Conservation (phyloP, 2,329 filamentous ascomycete species). For the Fusarium mangiferae region DNA sequence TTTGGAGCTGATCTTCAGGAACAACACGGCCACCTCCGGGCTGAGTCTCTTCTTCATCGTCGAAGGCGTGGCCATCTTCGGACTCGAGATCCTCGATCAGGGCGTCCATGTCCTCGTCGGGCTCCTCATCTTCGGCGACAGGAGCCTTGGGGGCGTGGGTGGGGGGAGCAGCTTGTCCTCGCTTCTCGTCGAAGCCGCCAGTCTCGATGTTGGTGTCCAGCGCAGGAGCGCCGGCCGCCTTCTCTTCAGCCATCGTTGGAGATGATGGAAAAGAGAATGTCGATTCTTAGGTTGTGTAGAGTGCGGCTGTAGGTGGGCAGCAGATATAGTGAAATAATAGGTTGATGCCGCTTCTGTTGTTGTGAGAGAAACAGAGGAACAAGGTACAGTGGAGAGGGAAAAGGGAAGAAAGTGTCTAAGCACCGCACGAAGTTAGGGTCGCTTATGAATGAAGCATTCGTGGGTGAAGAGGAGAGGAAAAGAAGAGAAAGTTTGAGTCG, state of each 20-base stretch:
- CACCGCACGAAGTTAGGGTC: slow-evolving; percentile 62
- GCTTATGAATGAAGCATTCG: slow-evolving; percentile 60
- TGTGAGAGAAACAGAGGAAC: slow-evolving; percentile 38
- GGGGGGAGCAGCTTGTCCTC: slow-evolving; percentile 49
- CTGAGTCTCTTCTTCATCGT: slow-evolving; percentile 63
- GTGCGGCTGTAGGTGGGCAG: slow-evolving; percentile 40
- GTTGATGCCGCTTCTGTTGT: slow-evolving; percentile 37
- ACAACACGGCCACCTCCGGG: slow-evolving; percentile 69
- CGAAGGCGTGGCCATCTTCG: slow-evolving; percentile 76
- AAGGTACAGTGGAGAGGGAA: slow-evolving; percentile 44
- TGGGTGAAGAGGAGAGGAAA: slow-evolving; percentile 58
- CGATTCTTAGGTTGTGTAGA: slow-evolving; percentile 33
- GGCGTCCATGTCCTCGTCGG: slow-evolving; percentile 84
- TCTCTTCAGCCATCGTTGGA: slow-evolving; percentile 64
- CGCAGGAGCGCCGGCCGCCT: slow-evolving; percentile 63
- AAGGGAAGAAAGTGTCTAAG: slow-evolving; percentile 50
- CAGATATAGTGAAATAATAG: slow-evolving; percentile 26
- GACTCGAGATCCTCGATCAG: slow-evolving; percentile 90
- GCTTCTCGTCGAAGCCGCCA: slow-evolving; percentile 74
- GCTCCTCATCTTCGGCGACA: slow-evolving; percentile 72
- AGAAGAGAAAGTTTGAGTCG: slow-evolving; percentile 46
- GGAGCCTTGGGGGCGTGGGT: slow-evolving; percentile 51
- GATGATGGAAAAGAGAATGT: slow-evolving; percentile 18
- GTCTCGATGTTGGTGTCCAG: slow-evolving; percentile 73
- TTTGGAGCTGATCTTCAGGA: slow-evolving; percentile 81